Evolutionary conservation across 345 rosid genomes (phyloP), one percentile per base, ranked within the genome.

Genomic region (Boechera retrofracta): DNA sequence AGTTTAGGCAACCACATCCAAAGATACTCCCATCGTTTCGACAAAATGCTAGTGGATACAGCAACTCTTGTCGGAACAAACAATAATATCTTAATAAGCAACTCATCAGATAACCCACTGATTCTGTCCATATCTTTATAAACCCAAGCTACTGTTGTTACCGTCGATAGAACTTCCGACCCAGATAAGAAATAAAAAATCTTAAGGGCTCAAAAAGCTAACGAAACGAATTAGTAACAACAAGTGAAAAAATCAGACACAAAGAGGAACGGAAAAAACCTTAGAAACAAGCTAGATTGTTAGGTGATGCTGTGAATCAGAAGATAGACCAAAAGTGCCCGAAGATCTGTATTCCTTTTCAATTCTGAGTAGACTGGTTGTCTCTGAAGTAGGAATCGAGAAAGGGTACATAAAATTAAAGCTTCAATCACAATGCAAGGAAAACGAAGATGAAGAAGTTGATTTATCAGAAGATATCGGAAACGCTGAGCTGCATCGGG

Each of bases 1-100:
- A 44, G 56, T 58, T 45, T 45, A 71, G 74, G 66, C 45, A 71
- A 45, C 74, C 66, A 58, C 56, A 71, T 45, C 74, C 74, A 71
- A 45, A 58, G 57, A 58, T 11, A 71, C 55, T 71, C 56, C 74
- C 74, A 58, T 9, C 56, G 15, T 71, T 71, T 71, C 6, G 65
- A 71, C 66, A 71, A 57, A 13, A 71, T 3, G 66, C 66, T 71
- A 16, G 56, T 71, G 6, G 66, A 71, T 7, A 71, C 66, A 58
- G 35, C 66, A 7, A 58, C 66, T 32, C 45, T 71, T 7, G 74
- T 71, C 6, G 66, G 66, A 58, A 71, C 35, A 4, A 45, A 32
- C 65, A 12, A 1, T 32, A 71, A 45, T 11, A 71, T 58, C 15
- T 57, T 71, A 11, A 71, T 7, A 44, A 70, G 74, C 33, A 70